A percentile compares a stretch with the other conserved stretches of the same genome.
phyloP scores from a whole-genome alignment of 495 filamentous ascomycete genomes.

The Neurospora intermedia region DNA sequence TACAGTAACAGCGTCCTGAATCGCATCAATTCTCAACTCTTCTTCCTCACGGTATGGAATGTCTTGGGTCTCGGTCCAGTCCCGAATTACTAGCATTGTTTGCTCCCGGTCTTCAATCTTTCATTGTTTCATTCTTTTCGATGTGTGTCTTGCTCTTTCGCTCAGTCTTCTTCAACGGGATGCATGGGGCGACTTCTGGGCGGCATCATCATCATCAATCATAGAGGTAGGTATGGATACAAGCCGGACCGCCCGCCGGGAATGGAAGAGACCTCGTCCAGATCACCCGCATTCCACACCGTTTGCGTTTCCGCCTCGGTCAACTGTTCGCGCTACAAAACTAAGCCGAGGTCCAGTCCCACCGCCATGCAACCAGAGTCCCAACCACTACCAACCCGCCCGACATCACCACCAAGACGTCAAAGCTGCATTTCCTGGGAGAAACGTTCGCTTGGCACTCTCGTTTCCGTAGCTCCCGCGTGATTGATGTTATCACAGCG shows the following conservation, averaged over 20 bases:
- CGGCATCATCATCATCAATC: not conserved
- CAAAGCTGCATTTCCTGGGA: not conserved
- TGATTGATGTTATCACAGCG: too few species aligned
- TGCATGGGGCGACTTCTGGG: not conserved
- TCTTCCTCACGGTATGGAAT: not conserved
- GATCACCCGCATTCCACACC: not conserved
- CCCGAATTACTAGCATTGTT: not conserved
- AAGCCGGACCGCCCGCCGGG: not conserved
- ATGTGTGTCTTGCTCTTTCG: not conserved
- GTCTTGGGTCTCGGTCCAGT: not conserved
- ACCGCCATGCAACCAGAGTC: not conserved
- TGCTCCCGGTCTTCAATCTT: not conserved
- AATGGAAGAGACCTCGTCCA: not conserved
- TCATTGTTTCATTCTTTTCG: not conserved
- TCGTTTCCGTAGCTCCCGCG: too few species aligned
- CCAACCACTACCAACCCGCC: not conserved
- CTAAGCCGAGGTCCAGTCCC: not conserved
- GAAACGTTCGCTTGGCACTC: not conserved
- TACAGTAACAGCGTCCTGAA: not conserved
- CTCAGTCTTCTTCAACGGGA: not conserved
- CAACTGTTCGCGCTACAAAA: not conserved
- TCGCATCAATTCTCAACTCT: not conserved
- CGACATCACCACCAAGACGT: not conserved
- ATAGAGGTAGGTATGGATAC: not conserved
- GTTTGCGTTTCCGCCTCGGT: not conserved